Percentiles rank a stretch among this genome's conserved stretches.
phyloP scores from a whole-genome alignment of 257 asterid genomes.

The Jasminum sambac region DNA sequence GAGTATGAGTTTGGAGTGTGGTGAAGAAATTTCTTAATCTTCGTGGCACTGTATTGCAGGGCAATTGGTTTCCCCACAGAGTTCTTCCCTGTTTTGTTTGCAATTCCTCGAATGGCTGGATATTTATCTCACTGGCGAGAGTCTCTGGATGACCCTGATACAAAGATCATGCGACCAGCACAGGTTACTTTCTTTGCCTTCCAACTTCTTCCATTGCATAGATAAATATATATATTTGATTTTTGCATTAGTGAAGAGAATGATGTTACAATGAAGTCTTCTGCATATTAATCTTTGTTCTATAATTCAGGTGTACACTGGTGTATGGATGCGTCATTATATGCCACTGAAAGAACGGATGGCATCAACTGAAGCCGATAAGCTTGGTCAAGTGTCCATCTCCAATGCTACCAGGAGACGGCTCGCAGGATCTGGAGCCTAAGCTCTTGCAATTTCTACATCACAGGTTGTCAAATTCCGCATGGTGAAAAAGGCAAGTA shows the following conservation, averaged over 20 bases:
- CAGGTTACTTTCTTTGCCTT: constrained; percentile 49
- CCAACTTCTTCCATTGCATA: neutral
- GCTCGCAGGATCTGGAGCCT: constrained; percentile 80
- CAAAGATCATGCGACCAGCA: constrained; percentile 97
- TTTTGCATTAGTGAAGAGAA: neutral
- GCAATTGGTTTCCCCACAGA: constrained; percentile 99
- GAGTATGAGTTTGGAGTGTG: neutral
- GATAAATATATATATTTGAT: too few species aligned
- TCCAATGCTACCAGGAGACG: constrained; percentile 94
- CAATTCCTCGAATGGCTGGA: constrained; percentile 98
- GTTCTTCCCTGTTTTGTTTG: constrained; percentile 93
- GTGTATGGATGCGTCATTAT: constrained; percentile 85
- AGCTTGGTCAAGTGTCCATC: constrained; percentile 76
- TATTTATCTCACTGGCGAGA: constrained; percentile 98
- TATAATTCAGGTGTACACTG: constrained; percentile 74
- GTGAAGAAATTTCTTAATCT: neutral
- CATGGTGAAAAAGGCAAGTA: neutral
- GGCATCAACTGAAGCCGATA: constrained; percentile 48
- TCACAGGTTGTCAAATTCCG: constrained; percentile 1
- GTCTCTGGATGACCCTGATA: constrained; percentile 92
- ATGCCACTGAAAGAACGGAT: constrained; percentile 67
- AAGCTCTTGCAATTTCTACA: constrained; percentile 20
- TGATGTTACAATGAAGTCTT: neutral
- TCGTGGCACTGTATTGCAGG: constrained; percentile 37
- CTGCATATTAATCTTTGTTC: neutral